phyloP scores from a whole-genome alignment of 257 asterid species.

The Solanum microdontum region DNA sequence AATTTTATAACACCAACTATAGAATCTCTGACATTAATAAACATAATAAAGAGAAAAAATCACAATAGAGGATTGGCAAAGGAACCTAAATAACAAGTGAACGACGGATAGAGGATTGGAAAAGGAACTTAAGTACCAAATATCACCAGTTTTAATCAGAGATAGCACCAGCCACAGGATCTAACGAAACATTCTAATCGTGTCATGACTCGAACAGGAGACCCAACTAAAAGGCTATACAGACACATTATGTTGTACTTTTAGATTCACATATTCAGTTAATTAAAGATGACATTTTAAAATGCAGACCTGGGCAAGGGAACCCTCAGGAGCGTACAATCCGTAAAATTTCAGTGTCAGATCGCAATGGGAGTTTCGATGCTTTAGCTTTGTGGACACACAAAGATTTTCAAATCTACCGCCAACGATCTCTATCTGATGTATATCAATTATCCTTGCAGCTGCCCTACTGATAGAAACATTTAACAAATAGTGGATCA shows the following conservation, averaged over 20 bases:
- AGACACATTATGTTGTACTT: not conserved
- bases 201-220: not conserved
- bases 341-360: slow-evolving; percentile 83
- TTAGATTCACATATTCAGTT: not conserved
- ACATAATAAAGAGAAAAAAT: not conserved
- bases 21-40: not conserved
- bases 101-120: not conserved
- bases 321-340: slow-evolving; percentile 92
- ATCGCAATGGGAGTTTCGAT: slow-evolving; percentile 74
- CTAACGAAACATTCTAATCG: not conserved
- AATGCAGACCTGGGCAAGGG: slow-evolving; percentile 81
- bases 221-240: not conserved
- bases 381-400: slow-evolving; percentile 69
- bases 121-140: not conserved
- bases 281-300: not conserved
- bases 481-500: slow-evolving; percentile 64
- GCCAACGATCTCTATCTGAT: slow-evolving; percentile 72
- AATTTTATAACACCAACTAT: not conserved
- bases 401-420: slow-evolving; percentile 93
- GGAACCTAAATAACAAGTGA: not conserved
- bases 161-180: not conserved
- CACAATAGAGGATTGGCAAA: not conserved
- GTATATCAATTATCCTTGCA: slow-evolving; percentile 67
- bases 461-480: slow-evolving; percentile 86
- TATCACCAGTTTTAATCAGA: not conserved